phyloP scores from a whole-genome alignment of 2,329 filamentous ascomycete species.

The Gnomoniopsis smithogilvyi region DNA sequence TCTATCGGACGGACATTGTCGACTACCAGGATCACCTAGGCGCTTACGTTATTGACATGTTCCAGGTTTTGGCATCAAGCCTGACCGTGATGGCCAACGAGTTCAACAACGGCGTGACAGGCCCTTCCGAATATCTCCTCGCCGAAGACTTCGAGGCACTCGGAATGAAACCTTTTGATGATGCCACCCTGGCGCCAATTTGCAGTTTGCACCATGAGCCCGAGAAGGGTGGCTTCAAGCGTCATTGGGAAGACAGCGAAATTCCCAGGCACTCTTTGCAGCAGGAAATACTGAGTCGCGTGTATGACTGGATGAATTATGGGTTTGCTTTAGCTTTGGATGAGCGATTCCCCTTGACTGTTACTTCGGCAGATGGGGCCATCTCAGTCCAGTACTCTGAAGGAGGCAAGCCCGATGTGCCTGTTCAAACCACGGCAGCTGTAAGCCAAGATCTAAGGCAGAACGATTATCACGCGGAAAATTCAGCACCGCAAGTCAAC shows the following conservation, averaged over 20 bases:
- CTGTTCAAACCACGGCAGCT: neutral
- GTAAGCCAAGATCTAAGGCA: neutral
- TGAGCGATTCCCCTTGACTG: constrained; percentile 9
- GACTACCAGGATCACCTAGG: constrained; percentile 43
- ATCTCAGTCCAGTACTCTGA: constrained; percentile 15
- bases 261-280: neutral
- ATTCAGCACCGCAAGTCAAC: neutral
- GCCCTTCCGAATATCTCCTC: constrained; percentile 46
- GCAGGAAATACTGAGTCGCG: constrained; percentile 13
- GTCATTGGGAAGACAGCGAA: constrained; percentile 22
- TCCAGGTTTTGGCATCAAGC: constrained; percentile 42
- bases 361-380: neutral
- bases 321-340: constrained; percentile 15
- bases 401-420: constrained; percentile 5
- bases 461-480: neutral
- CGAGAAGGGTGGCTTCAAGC: constrained; percentile 22
- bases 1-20: constrained; percentile 42
- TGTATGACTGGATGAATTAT: constrained; percentile 15
- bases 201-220: constrained; percentile 36
- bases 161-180: constrained; percentile 41
- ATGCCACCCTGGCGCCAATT: constrained; percentile 33
- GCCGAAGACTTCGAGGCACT: constrained; percentile 46
- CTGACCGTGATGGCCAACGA: constrained; percentile 48
- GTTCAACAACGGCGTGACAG: constrained; percentile 35
- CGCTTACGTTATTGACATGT: constrained; percentile 42